Evolutionary conservation across 2,329 filamentous ascomycete species (phyloP), one percentile per base, ranked within the genome.

Genomic region (Cercospora zeae-maydis): DNA sequence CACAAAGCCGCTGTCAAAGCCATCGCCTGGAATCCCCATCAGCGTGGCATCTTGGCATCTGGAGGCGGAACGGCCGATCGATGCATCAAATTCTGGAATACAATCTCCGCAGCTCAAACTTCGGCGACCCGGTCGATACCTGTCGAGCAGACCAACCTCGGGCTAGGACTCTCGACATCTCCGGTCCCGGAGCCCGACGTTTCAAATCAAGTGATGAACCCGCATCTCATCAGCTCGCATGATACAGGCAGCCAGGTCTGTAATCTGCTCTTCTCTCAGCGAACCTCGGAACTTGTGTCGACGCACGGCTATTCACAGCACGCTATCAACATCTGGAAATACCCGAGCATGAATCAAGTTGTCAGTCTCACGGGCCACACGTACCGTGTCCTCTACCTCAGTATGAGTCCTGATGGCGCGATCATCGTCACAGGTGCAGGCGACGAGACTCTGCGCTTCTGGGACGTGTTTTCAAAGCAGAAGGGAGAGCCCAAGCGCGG

Each of bases 291-390:
- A 77, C 92, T 99, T 62, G 93, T 99, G 59, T 93, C 90, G 56
- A 99, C 95, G 0, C 95, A 99, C 74, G 95, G 95, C 6, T 99
- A 97, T 79, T 93, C 89, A 70, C 95, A 99, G 75, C 97, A 99
- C 75, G 95, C 98, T 77, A 97, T 99, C 71, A 93, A 98, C 37
- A 92, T 99, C 60, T 99, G 95, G 95, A 99, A 99, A 74, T 99
- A 99, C 74, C 95, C 95, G 1, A 93, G 89, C 69, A 98, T 99
- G 95, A 92, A 92, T 54, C 95, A 98, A 75, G 92, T 99, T 8
- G 93, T 92, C 42, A 96, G 91, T 69, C 81, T 99, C 51, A 99
- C 95, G 0, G 95, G 95, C 0, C 95, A 99, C 76, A 99, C 95
- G 1, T 98, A 96, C 77, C 89, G 95, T 73, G 95, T 99, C 11